Evolutionary conservation across 2,329 filamentous ascomycete genomes (phyloP), one percentile per base, ranked within the genome.

Genomic region (Beauveria sp.): DNA sequence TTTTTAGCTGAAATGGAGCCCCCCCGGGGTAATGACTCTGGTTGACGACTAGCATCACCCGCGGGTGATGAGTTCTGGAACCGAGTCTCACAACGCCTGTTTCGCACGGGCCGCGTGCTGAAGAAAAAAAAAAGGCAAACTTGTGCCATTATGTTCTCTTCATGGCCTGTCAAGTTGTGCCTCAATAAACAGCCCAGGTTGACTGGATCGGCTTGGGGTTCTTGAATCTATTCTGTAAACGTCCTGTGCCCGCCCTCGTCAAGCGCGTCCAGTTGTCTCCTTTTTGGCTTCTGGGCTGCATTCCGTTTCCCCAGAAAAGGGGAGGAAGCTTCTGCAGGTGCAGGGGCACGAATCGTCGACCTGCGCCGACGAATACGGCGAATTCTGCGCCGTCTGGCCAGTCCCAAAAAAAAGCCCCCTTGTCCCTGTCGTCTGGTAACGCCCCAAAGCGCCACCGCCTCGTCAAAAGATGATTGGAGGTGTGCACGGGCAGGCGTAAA

Each of bases 31-130:
- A 38, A 34, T 34, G 12, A 34, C 34, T 38, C 34, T 38, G 12
- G 34, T 38, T 16, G 34, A 38, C 34, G 22, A 26, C 45, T 26
- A 48, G n/a, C 10, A 34, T 28, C 28, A 51, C 4, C 7, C 31
- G 26, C 18, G 49, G 8, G 52, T 45, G 38, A 26, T 43, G 14
- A 24, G 53, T 31, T 57, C 54, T 57, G 42, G 54, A 48, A 20
- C 40, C 22, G 18, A 28, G 52, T 40, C 38, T 55, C 52, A 28
- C 20, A 18, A 16, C 18, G n/a, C 38, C 24, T 18, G 26, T 18
- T 48, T 38, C 26, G 54, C 54, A 48, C 54, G 28, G 54, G 54
- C 54, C 54, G 54, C 54, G 42, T 46, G 54, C 14, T 57, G 54
- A 57, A 57, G 54, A 48, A 38, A 31, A 5, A 56, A 31, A 31